Conservation (phyloP, 306 rosid species). For the Lithocarpus polystachyus region DNA sequence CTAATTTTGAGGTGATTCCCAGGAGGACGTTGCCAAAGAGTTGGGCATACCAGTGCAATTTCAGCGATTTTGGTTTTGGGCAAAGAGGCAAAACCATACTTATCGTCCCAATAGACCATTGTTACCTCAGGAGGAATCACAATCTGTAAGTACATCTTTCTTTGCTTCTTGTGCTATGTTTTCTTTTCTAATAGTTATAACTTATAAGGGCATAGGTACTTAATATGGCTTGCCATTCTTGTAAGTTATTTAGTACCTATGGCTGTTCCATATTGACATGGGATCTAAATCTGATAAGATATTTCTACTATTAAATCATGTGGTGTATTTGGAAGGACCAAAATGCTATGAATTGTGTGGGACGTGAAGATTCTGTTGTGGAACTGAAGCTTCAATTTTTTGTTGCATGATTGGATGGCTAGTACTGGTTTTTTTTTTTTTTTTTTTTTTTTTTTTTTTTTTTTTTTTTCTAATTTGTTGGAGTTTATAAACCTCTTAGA, state of each 20-base stretch:
- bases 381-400: too few species aligned
- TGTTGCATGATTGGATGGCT: too few species aligned
- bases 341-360: too few species aligned
- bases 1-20: conserved; percentile 17
- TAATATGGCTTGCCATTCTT: not conserved
- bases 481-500: too few species aligned
- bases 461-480: too few species aligned
- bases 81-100: conserved; percentile 88
- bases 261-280: not conserved
- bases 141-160: conserved; percentile 49
- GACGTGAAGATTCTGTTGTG: too few species aligned
- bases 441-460: too few species aligned
- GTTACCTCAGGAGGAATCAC: conserved; percentile 72
- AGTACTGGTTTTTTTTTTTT: too few species aligned
- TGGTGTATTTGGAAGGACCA: too few species aligned
- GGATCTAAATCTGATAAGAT: too few species aligned
- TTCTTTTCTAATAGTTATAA: not conserved
- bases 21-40: conserved; percentile 91
- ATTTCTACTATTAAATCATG: too few species aligned
- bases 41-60: conserved; percentile 73
- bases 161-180: not conserved
- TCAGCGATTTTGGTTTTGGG: conserved; percentile 96
- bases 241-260: not conserved
- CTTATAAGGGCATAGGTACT: not conserved
- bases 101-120: conserved; percentile 78